Evolutionary conservation across 306 rosid species (phyloP), one percentile per base, ranked within the genome.

Genomic region (Cicer pinnatifidum): DNA sequence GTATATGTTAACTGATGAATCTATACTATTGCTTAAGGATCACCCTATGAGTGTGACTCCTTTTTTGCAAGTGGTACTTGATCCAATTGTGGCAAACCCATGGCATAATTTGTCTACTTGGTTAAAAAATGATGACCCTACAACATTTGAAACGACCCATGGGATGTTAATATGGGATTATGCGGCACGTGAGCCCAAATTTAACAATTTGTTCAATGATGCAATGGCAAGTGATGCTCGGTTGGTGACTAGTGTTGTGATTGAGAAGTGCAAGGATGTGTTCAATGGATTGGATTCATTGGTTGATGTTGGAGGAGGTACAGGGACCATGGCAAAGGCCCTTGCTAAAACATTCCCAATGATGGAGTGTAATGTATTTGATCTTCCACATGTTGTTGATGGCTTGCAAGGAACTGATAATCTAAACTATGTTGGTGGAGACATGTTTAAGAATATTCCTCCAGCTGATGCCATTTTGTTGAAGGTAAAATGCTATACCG

Each of bases 261-360:
- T 59, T 57, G 90, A 69, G 0, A 82, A 84, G 76, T 78, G 78
- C 6, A 75, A 54, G 8, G 78, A 37, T 10, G 83, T 82, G 37
- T 86, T 88, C 5, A 13, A 86, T 4, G 84, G 82, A 1, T 2
- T 86, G 38, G 80, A 73, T 8, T 72, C 86, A 0, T 9, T 88
- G 57, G 87, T 86, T 43, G 87, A 88, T 61, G 87, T 86, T n/a
- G 92, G 87, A 1, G 92, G 92, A 44, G 88, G 92, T 5, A 84
- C 67, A 0, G 88, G 92, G 11, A 76, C 83, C n/a, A 43, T 82
- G 70, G 86, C 82, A 11, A 84, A 82, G 79, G 80, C 84, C 4
- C 45, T 88, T 39, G 83, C 80, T 0, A 53, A 54, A 0, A 72
- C 80, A 1, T 86, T 88, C 59, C 84, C 92, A 1, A 8, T 78